Base-by-base conservation (phyloP, 106 monocot genomes). In the Vanilla planifolia region DNA sequence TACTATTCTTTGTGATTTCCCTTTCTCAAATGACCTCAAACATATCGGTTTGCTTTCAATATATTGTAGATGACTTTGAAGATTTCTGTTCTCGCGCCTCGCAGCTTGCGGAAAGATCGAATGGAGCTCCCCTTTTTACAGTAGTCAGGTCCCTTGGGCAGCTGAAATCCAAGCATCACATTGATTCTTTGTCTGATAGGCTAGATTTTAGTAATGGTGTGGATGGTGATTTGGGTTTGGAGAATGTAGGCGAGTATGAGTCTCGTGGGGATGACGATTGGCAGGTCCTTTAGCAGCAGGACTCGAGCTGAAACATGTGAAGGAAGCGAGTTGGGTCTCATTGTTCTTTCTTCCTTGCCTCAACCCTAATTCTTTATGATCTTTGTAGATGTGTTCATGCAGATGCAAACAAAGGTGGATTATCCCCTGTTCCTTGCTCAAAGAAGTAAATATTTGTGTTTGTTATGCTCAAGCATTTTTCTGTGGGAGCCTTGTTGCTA, bases 41-140 rank as follows among this genome's bases (percentile, higher is more conserved):
- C 0, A 14, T 2, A 30, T 30, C 30, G 8, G 10, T 72, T 55
- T 36, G 20, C 17, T 22, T 46, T 22, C 10, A 33, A 32, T 48
- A 24, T 22, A 23, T 0, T 21, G 58, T 14, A 96, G 95, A 79
- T 81, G 90, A 96, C 66, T 96, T 96, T 48, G 73, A 82, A 40
- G 84, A 88, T 79, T 91, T 96, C 57, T 91, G 91, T 48, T 53
- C 74, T 19, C 86, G 81, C 15, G 83, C 87, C 13, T 67, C 71
- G 28, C 63, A 79, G 19, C 90, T 96, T 23, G 74, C 39, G n/a
- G 91, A 84, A 4, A 81, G 43, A 33, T 87, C 91, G 21, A 79
- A 85, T 60, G 96, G 96, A 40, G 87, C 90, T 3, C 96, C 90
- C 15, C 68, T 96, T 21, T 96, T 96, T 58, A 96, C 92, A n/a